Evolutionary conservation across 129 eudicot species (phyloP).

Genomic region (Oenanthe sinensis): DNA sequence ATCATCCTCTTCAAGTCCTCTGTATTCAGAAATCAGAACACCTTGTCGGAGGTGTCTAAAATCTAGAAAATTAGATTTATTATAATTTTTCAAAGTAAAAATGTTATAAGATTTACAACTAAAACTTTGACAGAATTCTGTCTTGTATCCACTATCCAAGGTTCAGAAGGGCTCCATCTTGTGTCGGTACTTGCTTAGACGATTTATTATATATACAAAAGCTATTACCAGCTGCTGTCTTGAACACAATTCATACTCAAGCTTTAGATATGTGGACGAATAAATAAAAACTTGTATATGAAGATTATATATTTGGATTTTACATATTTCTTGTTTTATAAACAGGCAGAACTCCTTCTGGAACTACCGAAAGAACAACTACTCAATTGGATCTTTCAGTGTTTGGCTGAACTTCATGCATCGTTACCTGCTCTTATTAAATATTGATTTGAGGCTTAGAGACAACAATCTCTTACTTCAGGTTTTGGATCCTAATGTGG

Average conservation of each 20-base stretch:
- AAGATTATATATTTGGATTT: background rate
- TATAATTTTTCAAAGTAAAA: background rate
- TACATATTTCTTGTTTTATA: background rate
- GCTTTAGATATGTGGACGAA: background rate
- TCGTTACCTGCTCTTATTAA: conserved; percentile 75
- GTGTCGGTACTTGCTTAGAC: background rate
- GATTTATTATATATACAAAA: background rate
- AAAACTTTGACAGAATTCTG: background rate
- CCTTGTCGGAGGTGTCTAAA: background rate
- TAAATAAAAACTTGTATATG: background rate
- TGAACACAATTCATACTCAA: background rate
- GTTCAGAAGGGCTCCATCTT: background rate
- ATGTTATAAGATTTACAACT: background rate
- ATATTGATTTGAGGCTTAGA: conserved; percentile 29
- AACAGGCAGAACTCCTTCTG: conserved; percentile 78
- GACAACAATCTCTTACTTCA: background rate
- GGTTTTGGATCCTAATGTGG: background rate
- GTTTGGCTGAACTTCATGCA: conserved; percentile 73
- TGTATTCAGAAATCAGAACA: background rate
- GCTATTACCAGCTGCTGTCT: background rate
- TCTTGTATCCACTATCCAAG: background rate
- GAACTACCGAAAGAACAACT: conserved; percentile 91
- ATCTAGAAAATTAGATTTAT: background rate
- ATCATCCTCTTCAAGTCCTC: background rate
- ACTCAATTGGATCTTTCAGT: conserved; percentile 87